These are phyloP conservation scores for Paracamarosporium sp. DNA, from an alignment of 2,329 filamentous ascomycete genomes.

Conservation along the genomic window DNA sequence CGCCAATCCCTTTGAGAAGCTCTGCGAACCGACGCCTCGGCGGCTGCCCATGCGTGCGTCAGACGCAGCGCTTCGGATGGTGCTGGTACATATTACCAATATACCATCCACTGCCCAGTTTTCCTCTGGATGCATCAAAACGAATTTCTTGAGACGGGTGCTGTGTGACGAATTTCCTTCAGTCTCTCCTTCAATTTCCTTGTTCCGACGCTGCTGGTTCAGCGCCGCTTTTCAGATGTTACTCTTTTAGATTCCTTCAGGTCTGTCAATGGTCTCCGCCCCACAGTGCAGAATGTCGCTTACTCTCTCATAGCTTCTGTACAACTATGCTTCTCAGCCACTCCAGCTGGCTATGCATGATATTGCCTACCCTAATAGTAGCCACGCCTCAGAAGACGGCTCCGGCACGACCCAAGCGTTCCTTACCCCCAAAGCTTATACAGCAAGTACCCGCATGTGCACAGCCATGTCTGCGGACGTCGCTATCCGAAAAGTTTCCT, in stretches of 20 bases:
- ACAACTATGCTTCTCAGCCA: conserved; percentile 49
- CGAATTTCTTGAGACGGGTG: conserved; percentile 40
- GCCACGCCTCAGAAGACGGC: conserved; percentile 36
- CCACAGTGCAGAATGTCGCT: conserved; percentile 33
- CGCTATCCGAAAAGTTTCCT: conserved; percentile 42
- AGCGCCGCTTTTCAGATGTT: conserved; percentile 42
- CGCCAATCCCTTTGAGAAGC: conserved; percentile 31
- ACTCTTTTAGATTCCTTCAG: conserved; percentile 35
- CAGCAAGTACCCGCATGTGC: conserved; percentile 43
- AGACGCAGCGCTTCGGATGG: conserved; percentile 37
- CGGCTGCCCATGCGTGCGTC: conserved; percentile 41
- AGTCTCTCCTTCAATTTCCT: conserved; percentile 45
- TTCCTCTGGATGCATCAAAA: conserved; percentile 34
- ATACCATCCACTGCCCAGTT: conserved; percentile 33
- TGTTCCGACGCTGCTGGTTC: conserved; percentile 43
- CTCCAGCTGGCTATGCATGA: conserved; percentile 45
- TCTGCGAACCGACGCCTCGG: conserved; percentile 41
- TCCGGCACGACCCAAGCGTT: conserved; percentile 25
- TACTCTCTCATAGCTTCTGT: conserved; percentile 39
- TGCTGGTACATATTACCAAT: conserved; percentile 44
- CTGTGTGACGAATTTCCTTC: conserved; percentile 46
- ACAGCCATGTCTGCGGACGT: conserved; percentile 42
- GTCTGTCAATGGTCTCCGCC: conserved; percentile 23
- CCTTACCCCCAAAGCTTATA: conserved; percentile 38
- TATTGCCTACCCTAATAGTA: conserved; percentile 43